A percentile compares a stretch with the other conserved stretches of the same genome.
These are phyloP conservation scores for Crithidia expoeki DNA, from an alignment of 208 protist species.

Conservation along the genomic window DNA sequence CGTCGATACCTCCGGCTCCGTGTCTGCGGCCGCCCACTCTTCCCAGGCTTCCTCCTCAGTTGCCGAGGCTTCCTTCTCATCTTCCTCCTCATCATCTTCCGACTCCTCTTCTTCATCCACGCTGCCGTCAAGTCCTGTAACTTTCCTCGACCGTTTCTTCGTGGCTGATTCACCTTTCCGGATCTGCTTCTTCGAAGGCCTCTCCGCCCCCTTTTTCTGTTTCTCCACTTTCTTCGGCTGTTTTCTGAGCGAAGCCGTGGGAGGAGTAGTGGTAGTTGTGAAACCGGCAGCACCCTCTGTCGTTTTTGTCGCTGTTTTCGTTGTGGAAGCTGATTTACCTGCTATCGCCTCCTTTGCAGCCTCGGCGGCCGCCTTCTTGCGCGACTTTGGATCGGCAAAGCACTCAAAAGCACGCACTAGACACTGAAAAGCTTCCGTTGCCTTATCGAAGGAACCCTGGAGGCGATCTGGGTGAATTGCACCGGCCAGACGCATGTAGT, in stretches of 20 bases:
- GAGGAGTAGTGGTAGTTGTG: not conserved
- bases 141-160: constrained; percentile 14
- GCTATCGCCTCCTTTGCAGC: constrained; percentile 1
- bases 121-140: not conserved
- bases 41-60: constrained; percentile 36
- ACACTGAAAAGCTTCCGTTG: constrained; percentile 85
- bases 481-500: constrained; percentile 82
- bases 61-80: constrained; percentile 25
- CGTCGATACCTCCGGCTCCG: constrained; percentile 63
- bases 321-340: constrained; percentile 9
- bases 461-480: constrained; percentile 86
- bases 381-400: constrained; percentile 67
- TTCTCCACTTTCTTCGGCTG: constrained; percentile 20
- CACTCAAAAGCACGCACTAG: constrained; percentile 83
- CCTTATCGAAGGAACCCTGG: constrained; percentile 55
- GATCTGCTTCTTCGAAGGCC: constrained; percentile 5
- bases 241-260: constrained; percentile 4
- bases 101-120: constrained; percentile 17
- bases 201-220: constrained; percentile 27
- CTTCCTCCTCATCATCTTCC: constrained; percentile 36
- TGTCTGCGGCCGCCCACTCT: constrained; percentile 28
- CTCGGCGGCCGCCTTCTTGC: constrained; percentile 42
- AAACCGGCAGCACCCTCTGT: not conserved
- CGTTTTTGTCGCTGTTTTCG: not conserved
- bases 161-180: constrained; percentile 6